Evolutionary conservation across 2,329 filamentous ascomycete species (phyloP), one percentile per base, ranked within the genome.

Genomic region (Chrysoporthe austroafricana): DNA sequence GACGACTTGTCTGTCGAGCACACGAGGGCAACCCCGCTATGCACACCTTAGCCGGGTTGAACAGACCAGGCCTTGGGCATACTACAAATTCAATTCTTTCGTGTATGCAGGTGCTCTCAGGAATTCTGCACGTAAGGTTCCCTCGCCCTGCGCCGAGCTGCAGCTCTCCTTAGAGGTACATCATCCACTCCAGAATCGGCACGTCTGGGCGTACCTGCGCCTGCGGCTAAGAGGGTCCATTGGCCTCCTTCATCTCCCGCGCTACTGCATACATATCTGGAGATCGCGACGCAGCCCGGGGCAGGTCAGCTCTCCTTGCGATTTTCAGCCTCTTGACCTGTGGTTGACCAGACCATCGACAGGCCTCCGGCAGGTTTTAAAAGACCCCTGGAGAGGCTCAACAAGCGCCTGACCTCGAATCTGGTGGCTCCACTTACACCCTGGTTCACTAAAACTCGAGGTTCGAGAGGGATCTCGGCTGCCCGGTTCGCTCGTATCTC

Each of bases 151-250:
- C 70, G 63, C 66, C 72, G 70, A 63, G 63, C 66, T 73, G 74
- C 75, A 74, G 66, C 71, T 72, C 76, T 73, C 74, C 72, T 74
- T 73, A 73, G 73, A 73, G 72, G 70, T 73, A 74, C 74, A 74
- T 74, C 68, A 50, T 58, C 62, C 26, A 39, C 62, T 69, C 54
- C 68, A 69, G 65, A 62, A 21, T 62, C 50, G 57, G 42, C 32
- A 65, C 59, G 56, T 18, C 42, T 56, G 57, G 62, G 36, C 57
- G 62, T 63, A 39, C 52, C 44, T 64, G 52, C 71, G 67, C 70
- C 68, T 66, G 66, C 70, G 58, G 63, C 64, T 57, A 70, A 65
- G 62, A 70, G 48, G 43, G 60, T 61, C 65, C 67, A 62, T 68
- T 68, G 67, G 68, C 62, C 50, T 62, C 52, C 62, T 66, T 67